phyloP scores from a whole-genome alignment of 495 filamentous ascomycete genomes.

The Xylaria curta region DNA sequence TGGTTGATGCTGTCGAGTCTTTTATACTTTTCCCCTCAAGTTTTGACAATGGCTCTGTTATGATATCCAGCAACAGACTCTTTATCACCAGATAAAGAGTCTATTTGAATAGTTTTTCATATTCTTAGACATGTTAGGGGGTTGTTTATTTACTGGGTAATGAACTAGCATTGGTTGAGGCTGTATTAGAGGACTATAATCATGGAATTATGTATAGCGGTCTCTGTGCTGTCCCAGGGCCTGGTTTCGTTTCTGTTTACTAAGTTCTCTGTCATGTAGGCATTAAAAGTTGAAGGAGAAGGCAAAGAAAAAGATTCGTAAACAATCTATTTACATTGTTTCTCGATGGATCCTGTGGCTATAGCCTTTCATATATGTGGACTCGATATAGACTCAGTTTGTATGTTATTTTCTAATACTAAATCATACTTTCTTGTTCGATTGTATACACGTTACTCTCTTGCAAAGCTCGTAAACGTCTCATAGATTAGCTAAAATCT shows the following conservation, averaged over 20 bases:
- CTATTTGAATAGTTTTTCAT: not conserved
- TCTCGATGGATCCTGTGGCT: not conserved
- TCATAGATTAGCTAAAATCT: not conserved
- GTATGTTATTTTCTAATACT: not conserved
- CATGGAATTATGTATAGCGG: not conserved
- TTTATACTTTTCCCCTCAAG: conserved; percentile 7
- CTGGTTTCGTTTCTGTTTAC: not conserved
- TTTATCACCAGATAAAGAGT: not conserved
- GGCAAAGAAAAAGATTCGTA: not conserved
- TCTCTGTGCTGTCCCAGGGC: not conserved
- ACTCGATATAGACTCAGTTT: too few species aligned
- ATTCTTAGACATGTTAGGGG: not conserved
- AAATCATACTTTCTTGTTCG: not conserved
- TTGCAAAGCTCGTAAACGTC: not conserved
- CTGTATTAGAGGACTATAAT: not conserved
- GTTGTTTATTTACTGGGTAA: not conserved
- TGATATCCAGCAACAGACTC: not conserved
- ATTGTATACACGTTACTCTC: not conserved
- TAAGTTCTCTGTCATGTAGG: not conserved
- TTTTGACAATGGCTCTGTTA: not conserved
- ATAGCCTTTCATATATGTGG: not conserved
- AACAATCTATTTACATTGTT: not conserved
- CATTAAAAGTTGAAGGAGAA: not conserved
- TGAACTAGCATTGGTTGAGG: not conserved
- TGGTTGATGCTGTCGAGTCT: not conserved